These are phyloP conservation scores for Quercus gilva DNA, from an alignment of 306 rosid genomes.

Conservation along the genomic window DNA sequence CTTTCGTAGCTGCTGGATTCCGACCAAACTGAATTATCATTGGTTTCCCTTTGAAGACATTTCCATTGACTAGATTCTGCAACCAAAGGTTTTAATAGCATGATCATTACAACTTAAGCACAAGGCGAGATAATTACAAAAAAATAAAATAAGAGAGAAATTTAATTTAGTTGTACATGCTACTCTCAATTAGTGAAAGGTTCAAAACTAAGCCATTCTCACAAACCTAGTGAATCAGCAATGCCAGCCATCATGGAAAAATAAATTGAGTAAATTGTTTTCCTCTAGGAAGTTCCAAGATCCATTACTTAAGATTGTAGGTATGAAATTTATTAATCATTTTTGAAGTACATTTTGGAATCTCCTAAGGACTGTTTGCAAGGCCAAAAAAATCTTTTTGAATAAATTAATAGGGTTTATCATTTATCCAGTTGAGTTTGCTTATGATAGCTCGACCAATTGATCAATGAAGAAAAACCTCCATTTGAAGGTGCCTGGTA, in stretches of 20 bases:
- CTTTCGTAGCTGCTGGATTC: constrained; percentile 60
- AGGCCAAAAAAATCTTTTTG: neutral
- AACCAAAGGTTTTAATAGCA: constrained; percentile 20
- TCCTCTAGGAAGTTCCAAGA: neutral
- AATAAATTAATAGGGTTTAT: neutral
- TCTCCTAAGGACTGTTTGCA: neutral
- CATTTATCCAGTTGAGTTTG: neutral
- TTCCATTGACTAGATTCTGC: constrained; percentile 84
- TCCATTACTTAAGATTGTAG: constrained; percentile 2
- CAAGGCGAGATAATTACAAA: neutral
- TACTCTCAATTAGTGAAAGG: neutral
- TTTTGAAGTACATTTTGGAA: neutral
- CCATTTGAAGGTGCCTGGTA: neutral
- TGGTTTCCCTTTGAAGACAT: constrained; percentile 84
- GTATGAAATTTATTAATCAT: neutral
- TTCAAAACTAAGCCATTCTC: neutral
- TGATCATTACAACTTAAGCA: constrained; percentile 3
- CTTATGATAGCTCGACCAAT: neutral
- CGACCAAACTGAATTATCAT: constrained; percentile 92
- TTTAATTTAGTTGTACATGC: neutral
- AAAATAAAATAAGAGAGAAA: neutral
- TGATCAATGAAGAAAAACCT: neutral
- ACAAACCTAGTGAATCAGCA: neutral
- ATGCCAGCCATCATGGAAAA: neutral
- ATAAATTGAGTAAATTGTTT: neutral